Evolutionary conservation across 345 rosid species (phyloP), one percentile per base, ranked within the genome.

Genomic region (Salix purpurea): DNA sequence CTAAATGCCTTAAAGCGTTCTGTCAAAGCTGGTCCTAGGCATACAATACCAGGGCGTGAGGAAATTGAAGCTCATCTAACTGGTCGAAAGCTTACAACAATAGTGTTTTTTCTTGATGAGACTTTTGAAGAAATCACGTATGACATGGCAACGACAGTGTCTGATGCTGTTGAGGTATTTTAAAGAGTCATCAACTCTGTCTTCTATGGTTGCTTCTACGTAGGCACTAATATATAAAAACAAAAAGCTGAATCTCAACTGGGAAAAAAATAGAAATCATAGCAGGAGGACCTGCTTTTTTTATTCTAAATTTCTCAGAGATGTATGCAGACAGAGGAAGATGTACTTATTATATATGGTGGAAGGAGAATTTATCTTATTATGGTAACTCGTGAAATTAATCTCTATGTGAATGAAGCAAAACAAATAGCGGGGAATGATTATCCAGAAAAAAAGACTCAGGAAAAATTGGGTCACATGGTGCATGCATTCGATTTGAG

Each of bases 101-200:
- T 93, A 18, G 99, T 93, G 65, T 96, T 93, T 81, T 96, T 96
- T 85, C 82, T 96, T 77, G 98, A 96, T 79, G 99, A 93, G 85
- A 96, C 99, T 77, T 96, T 96, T 79, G 98, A 96, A 91, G 99
- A 96, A 84, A 96, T 96, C 36, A 85, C 91, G 16, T 93, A 92
- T 86, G 99, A 93, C 83, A 93, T 96, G 98, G 90, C 96, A 76
- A 92, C 98, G 34, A 92, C 99, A 36, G 95, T 92, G 64, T 84
- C 95, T 66, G 99, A 96, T 90, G 94, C 97, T 81, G 98, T 96
- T 69, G 98, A 93, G 99, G 99, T 96, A 89, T 77, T 71, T 58
- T 56, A 66, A 64, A 28, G n/a, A 18, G 71, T 58, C 48, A 2
- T 56, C 23, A 26, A 66, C 21, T 71, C 56, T 70, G 5, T 21